Percentiles rank a stretch among this genome's conserved stretches.
Evolutionary conservation across 164 flowering plant genomes (phyloP).

Genomic region (Vitis rotundifolia): DNA sequence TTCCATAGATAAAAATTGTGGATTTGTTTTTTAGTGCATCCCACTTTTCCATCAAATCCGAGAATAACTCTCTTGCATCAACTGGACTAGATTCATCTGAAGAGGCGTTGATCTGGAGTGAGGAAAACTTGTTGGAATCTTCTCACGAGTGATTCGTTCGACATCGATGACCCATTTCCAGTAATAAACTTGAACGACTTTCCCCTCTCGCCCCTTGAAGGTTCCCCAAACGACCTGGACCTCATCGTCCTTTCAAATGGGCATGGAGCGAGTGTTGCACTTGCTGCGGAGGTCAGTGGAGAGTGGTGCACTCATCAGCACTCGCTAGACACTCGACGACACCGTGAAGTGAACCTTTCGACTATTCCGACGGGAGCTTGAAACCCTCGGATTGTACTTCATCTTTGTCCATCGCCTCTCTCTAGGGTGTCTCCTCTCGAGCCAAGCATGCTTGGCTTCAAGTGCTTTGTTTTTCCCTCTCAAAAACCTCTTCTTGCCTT

Average conservation of each 20-base stretch:
- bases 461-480: too few relatives aligned
- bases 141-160: slow-evolving; percentile 82
- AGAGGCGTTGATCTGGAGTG: slow-evolving; percentile 58
- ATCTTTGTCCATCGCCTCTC: slow-evolving; percentile 26
- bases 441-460: too few relatives aligned
- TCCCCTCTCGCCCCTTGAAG: slow-evolving; percentile 80
- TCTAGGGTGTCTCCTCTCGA: neutral
- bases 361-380: slow-evolving; percentile 64
- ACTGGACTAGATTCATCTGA: slow-evolving; percentile 63
- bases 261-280: slow-evolving; percentile 76
- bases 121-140: slow-evolving; percentile 59
- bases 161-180: slow-evolving; percentile 85
- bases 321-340: slow-evolving; percentile 68
- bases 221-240: slow-evolving; percentile 79
- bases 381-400: slow-evolving; percentile 74
- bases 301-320: slow-evolving; percentile 66
- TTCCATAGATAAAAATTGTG: slow-evolving; percentile 85
- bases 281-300: slow-evolving; percentile 61
- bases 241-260: slow-evolving; percentile 85
- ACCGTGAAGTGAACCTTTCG: slow-evolving; percentile 81
- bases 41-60: slow-evolving; percentile 92
- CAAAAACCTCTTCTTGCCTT: too few relatives aligned
- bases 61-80: slow-evolving; percentile 62
- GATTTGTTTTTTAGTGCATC: slow-evolving; percentile 92
- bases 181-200: slow-evolving; percentile 78